Conservation (phyloP, 192 early-diverging fungal species). For the Podila clonocystis region DNA sequence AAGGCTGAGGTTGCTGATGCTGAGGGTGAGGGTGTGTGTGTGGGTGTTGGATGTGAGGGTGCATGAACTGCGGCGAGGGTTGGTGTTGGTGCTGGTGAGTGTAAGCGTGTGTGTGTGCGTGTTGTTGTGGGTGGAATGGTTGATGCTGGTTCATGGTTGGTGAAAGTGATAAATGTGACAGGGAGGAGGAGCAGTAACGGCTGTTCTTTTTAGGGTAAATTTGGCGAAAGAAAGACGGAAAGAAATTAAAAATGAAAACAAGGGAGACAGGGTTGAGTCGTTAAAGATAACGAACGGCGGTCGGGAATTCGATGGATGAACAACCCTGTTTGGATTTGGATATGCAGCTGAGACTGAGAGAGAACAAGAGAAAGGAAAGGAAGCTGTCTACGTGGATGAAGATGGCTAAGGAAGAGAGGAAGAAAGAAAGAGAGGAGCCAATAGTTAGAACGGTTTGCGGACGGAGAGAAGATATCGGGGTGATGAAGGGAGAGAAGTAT, state of each 20-base stretch:
- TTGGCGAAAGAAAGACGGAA: too few relatives aligned
- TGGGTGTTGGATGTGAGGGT: slow-evolving; percentile 15
- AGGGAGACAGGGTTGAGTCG: not conserved
- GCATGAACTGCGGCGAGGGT: slow-evolving; percentile 18
- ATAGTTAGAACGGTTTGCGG: not conserved
- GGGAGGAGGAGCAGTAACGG: not conserved
- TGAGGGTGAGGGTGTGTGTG: slow-evolving; percentile 1
- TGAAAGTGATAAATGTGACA: not conserved
- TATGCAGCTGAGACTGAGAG: not conserved
- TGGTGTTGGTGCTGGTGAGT: slow-evolving; percentile 4
- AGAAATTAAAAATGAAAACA: not conserved
- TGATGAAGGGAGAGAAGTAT: too few relatives aligned
- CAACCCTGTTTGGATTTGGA: too few relatives aligned
- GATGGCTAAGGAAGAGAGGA: not conserved
- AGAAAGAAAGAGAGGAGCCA: not conserved
- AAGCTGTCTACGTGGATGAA: too few relatives aligned
- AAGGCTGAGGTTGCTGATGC: not conserved
- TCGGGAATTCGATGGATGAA: too few relatives aligned
- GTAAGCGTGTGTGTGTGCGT: slow-evolving; percentile 1
- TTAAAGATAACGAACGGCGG: too few relatives aligned
- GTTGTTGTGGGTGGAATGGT: slow-evolving; percentile 11
- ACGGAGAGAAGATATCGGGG: not conserved
- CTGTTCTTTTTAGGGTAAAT: too few relatives aligned
- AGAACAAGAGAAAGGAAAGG: not conserved
- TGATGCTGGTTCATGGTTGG: slow-evolving; percentile 12